A percentile compares a stretch with the other conserved stretches of the same genome.
These are phyloP conservation scores for Hymenoscyphus fraxineus DNA, from an alignment of 2,329 filamentous ascomycete species.

Conservation along the genomic window DNA sequence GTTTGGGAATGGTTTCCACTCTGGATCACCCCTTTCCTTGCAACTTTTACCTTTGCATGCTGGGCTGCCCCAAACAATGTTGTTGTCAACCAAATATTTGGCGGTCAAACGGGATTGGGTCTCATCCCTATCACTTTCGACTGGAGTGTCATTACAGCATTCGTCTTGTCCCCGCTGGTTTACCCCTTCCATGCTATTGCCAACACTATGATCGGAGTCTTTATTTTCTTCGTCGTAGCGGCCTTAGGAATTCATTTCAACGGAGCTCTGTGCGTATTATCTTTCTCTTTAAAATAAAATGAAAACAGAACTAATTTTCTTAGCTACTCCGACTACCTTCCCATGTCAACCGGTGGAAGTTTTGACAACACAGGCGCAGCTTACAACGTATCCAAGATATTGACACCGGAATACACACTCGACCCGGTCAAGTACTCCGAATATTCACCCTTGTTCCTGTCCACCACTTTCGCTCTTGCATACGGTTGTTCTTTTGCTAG, in stretches of 20 bases:
- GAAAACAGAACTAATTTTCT: background rate
- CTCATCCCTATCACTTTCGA: slow-evolving; percentile 71
- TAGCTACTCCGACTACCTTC: slow-evolving; percentile 52
- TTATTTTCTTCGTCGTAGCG: slow-evolving; percentile 58
- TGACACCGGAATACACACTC: slow-evolving; percentile 53
- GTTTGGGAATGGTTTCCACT: slow-evolving; percentile 51
- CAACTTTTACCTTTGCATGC: slow-evolving; percentile 67
- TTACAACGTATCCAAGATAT: slow-evolving; percentile 60
- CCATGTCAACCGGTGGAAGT: slow-evolving; percentile 56
- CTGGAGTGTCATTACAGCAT: slow-evolving; percentile 61
- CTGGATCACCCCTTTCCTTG: slow-evolving; percentile 44
- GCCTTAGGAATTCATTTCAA: slow-evolving; percentile 59
- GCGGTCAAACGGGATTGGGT: slow-evolving; percentile 61
- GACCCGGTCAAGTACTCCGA: slow-evolving; percentile 56
- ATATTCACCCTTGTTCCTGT: slow-evolving; percentile 63
- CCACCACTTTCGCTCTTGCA: slow-evolving; percentile 51
- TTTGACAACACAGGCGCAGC: slow-evolving; percentile 60
- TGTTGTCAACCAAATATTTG: slow-evolving; percentile 67
- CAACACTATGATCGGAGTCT: slow-evolving; percentile 50
- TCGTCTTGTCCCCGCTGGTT: slow-evolving; percentile 28
- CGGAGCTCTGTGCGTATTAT: slow-evolving; percentile 51
- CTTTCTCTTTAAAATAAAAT: background rate
- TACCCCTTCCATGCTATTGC: slow-evolving; percentile 48
- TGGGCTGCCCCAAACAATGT: slow-evolving; percentile 68
- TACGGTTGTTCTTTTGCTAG: slow-evolving; percentile 67